Base-by-base conservation (phyloP, 2,329 filamentous ascomycete genomes). In the Ustulina deusta region DNA sequence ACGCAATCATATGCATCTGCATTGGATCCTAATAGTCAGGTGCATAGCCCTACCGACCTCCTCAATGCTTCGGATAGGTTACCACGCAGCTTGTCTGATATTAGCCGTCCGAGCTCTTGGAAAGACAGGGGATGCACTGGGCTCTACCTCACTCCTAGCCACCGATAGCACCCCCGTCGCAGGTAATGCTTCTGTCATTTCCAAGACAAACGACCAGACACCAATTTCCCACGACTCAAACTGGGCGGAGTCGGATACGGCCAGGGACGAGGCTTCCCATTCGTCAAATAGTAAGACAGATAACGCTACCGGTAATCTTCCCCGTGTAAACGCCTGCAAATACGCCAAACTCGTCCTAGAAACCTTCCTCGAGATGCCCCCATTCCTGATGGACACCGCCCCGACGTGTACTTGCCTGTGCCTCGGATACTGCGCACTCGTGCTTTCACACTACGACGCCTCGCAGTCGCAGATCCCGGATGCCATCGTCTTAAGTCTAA, bases 11-110 rank as follows among this genome's bases (percentile, higher is more conserved):
- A 36, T 7, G 13, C n/a, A 11, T 9, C 29, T 27, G 2, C 25
- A 17, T 56, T 29, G 20, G 7, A 22, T 42, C 20, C 48, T 67
- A 17, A 69, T 29, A 11, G 11, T 20, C 5, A 6, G 15, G 64
- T 2, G 10, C 17, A 32, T 48, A 79, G 78, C 73, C 10, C 72
- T 79, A 1, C 71, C 77, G 6, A 79, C 78, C 1, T 78, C 78
- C 2, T 76, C 76, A 1, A 79, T 77, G 71, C 68, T 79, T 46
- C 74, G 71, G 52, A 75, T 79, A 54, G 78, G 78, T 6, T 79
- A 79, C 52, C 74, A 77, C 40, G 74, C 77, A 15, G 78, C 76
- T 46, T 79, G 76, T 62, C 74, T 79, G 15, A 78, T 79, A 34
- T 61, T 79, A 9, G 75, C 76, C 5, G 72, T 76, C 7, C 71